These are phyloP conservation scores for Solanum lycopersicoides DNA, from an alignment of 257 asterid genomes.

Conservation along the genomic window DNA sequence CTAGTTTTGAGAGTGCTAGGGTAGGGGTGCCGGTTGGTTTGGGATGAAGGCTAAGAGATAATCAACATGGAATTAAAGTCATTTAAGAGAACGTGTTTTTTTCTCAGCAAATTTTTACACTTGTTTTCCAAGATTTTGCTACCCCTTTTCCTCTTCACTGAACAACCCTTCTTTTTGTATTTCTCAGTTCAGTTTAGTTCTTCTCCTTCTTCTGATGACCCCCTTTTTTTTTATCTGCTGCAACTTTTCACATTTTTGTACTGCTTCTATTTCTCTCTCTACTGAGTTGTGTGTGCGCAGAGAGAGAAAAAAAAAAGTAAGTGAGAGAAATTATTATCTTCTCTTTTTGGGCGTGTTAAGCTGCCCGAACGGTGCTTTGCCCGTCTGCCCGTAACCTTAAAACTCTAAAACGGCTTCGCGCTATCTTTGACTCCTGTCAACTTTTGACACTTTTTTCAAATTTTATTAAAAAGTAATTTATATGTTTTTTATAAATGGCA, in stretches of 20 bases:
- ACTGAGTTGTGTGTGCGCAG: slow-evolving; percentile 14
- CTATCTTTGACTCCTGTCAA: slow-evolving; percentile 36
- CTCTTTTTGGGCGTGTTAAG: slow-evolving; percentile 53
- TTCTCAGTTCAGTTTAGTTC: slow-evolving; percentile 6
- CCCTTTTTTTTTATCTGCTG: slow-evolving; percentile 26
- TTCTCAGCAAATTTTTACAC: not conserved
- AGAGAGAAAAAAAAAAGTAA: slow-evolving; percentile 12
- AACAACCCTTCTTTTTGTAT: not conserved
- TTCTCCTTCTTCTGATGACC: slow-evolving; percentile 7
- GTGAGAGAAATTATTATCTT: slow-evolving; percentile 22
- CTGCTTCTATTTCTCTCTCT: slow-evolving; percentile 18
- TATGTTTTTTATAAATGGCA: not conserved
- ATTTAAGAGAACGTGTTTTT: no score
- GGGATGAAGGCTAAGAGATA: no score
- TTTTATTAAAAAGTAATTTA: not conserved
- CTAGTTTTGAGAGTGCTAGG: no score
- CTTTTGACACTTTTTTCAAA: not conserved
- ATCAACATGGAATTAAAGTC: no score
- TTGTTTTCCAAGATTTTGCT: not conserved
- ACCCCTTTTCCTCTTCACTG: not conserved
- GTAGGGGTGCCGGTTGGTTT: no score
- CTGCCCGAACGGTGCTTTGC: slow-evolving; percentile 61
- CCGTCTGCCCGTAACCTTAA: slow-evolving; percentile 47
- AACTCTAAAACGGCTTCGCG: slow-evolving; percentile 46
- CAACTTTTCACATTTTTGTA: slow-evolving; percentile 33